phyloP scores from a whole-genome alignment of 2,329 filamentous ascomycete species.

The Clonostachys rosea region DNA sequence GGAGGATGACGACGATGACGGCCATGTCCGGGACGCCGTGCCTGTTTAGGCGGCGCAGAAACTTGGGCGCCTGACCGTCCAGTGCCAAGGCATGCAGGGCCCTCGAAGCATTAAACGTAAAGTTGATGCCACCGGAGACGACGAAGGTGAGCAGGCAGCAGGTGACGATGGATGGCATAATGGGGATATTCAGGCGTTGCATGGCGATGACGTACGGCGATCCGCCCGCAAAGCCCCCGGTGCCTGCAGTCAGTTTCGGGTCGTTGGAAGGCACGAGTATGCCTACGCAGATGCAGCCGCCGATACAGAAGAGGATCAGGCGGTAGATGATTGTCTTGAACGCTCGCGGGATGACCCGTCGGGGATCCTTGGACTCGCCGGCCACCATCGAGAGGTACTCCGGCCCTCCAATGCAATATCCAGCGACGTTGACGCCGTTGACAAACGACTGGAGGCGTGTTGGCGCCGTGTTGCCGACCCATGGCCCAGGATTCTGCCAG shows the following conservation, averaged over 20 bases:
- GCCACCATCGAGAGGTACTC: conserved; percentile 59
- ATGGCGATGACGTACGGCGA: conserved; percentile 27
- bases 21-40: neutral
- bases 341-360: conserved; percentile 25
- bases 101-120: conserved; percentile 23
- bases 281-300: conserved; percentile 58
- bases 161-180: conserved; percentile 32
- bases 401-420: conserved; percentile 35
- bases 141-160: conserved; percentile 32
- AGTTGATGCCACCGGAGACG: conserved; percentile 30
- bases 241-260: neutral
- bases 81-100: conserved; percentile 5
- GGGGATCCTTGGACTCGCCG: conserved; percentile 49
- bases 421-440: conserved; percentile 1
- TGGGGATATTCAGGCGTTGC: conserved; percentile 26
- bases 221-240: conserved; percentile 10
- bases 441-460: neutral
- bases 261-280: conserved; percentile 1
- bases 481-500: conserved; percentile 1
- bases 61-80: conserved; percentile 3
- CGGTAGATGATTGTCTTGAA: conserved; percentile 73
- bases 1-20: neutral
- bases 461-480: neutral
- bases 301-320: conserved; percentile 61
- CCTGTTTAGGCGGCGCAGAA: conserved; percentile 2